Percentiles rank a stretch among this genome's conserved stretches.
phyloP scores from a whole-genome alignment of 768 basidiomycete species.

The Infundibulicybe gibba region DNA sequence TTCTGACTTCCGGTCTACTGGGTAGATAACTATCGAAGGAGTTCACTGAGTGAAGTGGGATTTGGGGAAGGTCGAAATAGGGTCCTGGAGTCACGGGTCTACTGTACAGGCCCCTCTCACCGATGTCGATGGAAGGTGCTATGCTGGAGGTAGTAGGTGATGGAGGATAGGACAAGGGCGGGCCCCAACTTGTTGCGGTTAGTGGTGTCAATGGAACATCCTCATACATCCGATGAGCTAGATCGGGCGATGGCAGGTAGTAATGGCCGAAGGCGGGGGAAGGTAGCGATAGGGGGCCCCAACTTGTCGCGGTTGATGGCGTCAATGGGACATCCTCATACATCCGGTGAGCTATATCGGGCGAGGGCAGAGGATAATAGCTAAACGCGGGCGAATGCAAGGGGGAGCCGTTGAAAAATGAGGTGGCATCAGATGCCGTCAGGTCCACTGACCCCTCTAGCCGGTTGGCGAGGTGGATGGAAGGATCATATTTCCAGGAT shows the following conservation, averaged over 20 bases:
- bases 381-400: conserved; percentile 38
- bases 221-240: conserved; percentile 53
- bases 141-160: conserved; percentile 22
- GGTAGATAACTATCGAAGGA: no score
- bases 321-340: conserved; percentile 51
- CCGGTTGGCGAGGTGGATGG: conserved; percentile 55
- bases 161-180: conserved; percentile 29
- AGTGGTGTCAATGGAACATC: conserved; percentile 49
- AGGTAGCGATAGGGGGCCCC: conserved; percentile 35
- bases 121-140: conserved; percentile 45
- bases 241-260: conserved; percentile 53
- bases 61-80: no score
- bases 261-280: conserved; percentile 29
- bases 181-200: conserved; percentile 46
- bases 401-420: conserved; percentile 41
- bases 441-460: conserved; percentile 52
- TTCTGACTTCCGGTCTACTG: no score
- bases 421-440: conserved; percentile 52
- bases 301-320: conserved; percentile 42
- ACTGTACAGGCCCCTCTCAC: conserved; percentile 36
- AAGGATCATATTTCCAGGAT: conserved; percentile 38
- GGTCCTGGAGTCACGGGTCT: conserved; percentile 33
- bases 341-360: conserved; percentile 56
- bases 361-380: conserved; percentile 43
- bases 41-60: no score